phyloP scores from a whole-genome alignment of 2,329 filamentous ascomycete species.

The Apiospora arundinis region DNA sequence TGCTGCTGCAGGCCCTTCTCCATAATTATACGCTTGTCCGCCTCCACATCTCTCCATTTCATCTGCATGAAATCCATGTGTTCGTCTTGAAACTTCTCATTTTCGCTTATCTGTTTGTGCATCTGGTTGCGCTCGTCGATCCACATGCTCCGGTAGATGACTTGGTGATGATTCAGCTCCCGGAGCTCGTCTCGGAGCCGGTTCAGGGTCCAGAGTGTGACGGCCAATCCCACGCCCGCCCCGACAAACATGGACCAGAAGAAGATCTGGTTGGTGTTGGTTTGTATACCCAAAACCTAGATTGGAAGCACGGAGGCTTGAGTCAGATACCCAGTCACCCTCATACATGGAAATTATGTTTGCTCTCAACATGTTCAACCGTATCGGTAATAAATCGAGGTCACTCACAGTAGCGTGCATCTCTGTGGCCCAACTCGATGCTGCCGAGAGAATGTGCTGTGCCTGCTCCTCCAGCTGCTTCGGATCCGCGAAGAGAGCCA shows the following conservation, averaged over 20 bases:
- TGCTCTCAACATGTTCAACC: neutral
- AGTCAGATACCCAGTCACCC: neutral
- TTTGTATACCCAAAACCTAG: slow-evolving; percentile 18
- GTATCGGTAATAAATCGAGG: too few relatives aligned
- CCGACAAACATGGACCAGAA: slow-evolving; percentile 23
- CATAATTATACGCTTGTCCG: neutral
- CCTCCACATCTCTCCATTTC: neutral
- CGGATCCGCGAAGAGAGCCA: neutral
- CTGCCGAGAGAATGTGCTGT: slow-evolving; percentile 17
- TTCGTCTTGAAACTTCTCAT: neutral
- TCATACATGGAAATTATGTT: neutral
- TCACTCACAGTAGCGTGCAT: slow-evolving; percentile 20
- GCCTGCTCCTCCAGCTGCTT: neutral
- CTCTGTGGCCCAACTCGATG: slow-evolving; percentile 21
- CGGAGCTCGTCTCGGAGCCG: slow-evolving; percentile 19
- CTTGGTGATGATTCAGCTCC: slow-evolving; percentile 24
- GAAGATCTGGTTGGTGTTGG: slow-evolving; percentile 24
- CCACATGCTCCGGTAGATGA: slow-evolving; percentile 22
- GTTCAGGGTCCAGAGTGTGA: slow-evolving; percentile 22
- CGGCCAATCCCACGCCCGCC: neutral
- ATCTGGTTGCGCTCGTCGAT: slow-evolving; percentile 20
- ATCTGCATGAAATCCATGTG: neutral
- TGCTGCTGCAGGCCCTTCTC: neutral
- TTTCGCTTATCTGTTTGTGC: slow-evolving; percentile 3
- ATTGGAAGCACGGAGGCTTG: too few relatives aligned